A percentile compares a stretch with the other conserved stretches of the same genome.
phyloP scores from a whole-genome alignment of 2,329 filamentous ascomycete genomes.

The Hypoxylon sp. region DNA sequence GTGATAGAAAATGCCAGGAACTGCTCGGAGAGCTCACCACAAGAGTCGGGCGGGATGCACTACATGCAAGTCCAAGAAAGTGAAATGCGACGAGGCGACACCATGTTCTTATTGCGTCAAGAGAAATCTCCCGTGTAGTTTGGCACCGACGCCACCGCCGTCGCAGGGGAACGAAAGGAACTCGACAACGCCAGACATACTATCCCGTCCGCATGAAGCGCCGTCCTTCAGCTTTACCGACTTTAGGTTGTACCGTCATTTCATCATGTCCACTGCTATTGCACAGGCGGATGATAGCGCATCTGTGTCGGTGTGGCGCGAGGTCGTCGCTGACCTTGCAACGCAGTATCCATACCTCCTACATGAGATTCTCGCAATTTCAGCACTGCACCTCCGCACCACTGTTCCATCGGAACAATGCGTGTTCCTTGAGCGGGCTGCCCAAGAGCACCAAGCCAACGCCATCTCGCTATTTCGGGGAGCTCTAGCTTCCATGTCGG shows the following conservation, averaged over 20 bases:
- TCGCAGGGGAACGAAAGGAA: background rate
- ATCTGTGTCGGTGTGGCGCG: constrained; percentile 40
- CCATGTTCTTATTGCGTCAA: constrained; percentile 49
- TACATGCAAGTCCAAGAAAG: constrained; percentile 43
- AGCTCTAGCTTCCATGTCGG: constrained; percentile 35
- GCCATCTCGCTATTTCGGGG: constrained; percentile 46
- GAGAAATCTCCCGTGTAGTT: constrained; percentile 46
- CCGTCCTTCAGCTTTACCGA: constrained; percentile 44
- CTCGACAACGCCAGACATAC: constrained; percentile 17
- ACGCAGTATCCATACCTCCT: constrained; percentile 47
- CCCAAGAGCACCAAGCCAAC: constrained; percentile 46
- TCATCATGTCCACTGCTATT: constrained; percentile 37
- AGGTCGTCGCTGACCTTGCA: constrained; percentile 43
- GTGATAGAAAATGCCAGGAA: constrained; percentile 26
- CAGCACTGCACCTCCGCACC: constrained; percentile 45
- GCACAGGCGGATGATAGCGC: constrained; percentile 44
- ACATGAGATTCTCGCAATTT: constrained; percentile 47
- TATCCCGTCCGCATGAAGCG: background rate
- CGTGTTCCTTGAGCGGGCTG: constrained; percentile 34
- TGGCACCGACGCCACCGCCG: constrained; percentile 20
- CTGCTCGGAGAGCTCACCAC: constrained; percentile 42
- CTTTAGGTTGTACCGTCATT: constrained; percentile 49
- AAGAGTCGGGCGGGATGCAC: constrained; percentile 42
- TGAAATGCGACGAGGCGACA: constrained; percentile 50
- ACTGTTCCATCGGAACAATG: constrained; percentile 27